These are phyloP conservation scores for Aurantiochytrium sp. DNA, from an alignment of 108 stramenopile genomes.

Conservation along the genomic window DNA sequence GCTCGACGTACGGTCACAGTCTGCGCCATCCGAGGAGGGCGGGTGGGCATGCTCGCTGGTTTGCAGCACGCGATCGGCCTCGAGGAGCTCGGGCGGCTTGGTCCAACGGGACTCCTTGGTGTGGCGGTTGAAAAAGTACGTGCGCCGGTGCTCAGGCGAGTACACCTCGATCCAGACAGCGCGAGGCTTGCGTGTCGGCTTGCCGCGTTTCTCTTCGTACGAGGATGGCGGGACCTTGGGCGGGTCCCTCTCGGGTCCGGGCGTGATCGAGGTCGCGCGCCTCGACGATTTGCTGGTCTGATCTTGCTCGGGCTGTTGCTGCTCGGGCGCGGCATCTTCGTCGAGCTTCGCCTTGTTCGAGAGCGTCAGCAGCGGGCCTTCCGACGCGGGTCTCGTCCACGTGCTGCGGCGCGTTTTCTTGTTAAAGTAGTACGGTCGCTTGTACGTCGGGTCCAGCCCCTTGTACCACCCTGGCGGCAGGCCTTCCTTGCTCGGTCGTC, in stretches of 20 bases:
- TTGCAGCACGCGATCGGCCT: neutral
- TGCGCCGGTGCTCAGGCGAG: neutral
- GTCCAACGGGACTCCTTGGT: neutral
- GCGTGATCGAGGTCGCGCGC: neutral
- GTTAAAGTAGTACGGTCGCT: conserved; percentile 13
- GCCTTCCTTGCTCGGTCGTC: neutral
- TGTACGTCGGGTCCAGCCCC: neutral
- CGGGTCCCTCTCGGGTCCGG: neutral
- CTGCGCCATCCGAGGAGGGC: neutral
- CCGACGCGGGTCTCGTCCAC: neutral
- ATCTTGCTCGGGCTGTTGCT: neutral
- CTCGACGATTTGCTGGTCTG: neutral
- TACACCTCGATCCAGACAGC: neutral
- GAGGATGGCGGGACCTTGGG: neutral
- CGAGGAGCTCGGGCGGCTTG: neutral
- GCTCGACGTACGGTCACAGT: neutral
- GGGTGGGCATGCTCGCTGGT: neutral
- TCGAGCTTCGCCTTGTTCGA: neutral
- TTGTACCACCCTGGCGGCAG: neutral
- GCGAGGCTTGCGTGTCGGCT: neutral
- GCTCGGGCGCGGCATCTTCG: neutral
- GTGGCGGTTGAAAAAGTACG: conserved; percentile 14
- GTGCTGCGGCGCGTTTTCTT: conserved; percentile 17
- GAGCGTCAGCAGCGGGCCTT: neutral
- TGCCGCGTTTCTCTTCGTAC: neutral